These are phyloP conservation scores for Tetracladium setigerum DNA, from an alignment of 495 filamentous ascomycete genomes.

Conservation along the genomic window DNA sequence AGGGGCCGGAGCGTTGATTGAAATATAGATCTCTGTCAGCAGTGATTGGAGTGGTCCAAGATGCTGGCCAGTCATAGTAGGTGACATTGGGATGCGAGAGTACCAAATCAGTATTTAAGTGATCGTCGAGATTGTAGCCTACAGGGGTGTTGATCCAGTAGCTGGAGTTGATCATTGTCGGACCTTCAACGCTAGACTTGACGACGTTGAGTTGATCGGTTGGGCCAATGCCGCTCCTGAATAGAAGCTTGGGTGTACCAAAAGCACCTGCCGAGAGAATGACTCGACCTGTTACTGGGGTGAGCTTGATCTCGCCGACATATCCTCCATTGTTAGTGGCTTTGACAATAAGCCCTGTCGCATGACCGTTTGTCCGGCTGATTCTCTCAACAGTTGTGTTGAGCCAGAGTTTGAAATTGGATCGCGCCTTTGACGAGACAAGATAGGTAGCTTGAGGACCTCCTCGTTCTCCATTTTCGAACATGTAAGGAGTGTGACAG, in stretches of 20 bases:
- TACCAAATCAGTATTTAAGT: conserved; percentile 63
- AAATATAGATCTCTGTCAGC: conserved; percentile 39
- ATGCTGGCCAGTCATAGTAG: conserved; percentile 18
- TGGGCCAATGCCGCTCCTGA: conserved; percentile 59
- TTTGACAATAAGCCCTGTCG: conserved; percentile 62
- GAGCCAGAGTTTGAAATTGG: conserved; percentile 61
- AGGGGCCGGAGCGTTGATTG: conserved; percentile 48
- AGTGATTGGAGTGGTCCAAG: conserved; percentile 27
- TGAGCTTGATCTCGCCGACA: conserved; percentile 51
- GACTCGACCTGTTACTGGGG: conserved; percentile 52
- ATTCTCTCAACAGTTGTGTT: conserved; percentile 60
- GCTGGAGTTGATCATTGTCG: conserved; percentile 40
- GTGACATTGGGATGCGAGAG: conserved; percentile 43
- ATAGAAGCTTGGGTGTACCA: conserved; percentile 65
- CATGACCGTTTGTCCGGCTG: conserved; percentile 49
- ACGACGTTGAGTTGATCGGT: conserved; percentile 53
- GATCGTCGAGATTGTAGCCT: conserved; percentile 66
- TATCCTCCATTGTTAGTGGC: conserved; percentile 46
- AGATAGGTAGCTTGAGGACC: conserved; percentile 73
- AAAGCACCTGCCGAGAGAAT: conserved; percentile 65
- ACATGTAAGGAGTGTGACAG: conserved; percentile 63
- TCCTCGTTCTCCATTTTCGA: conserved; percentile 54
- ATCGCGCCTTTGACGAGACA: conserved; percentile 46
- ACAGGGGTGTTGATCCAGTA: conserved; percentile 70
- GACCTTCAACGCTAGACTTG: conserved; percentile 39